phyloP scores from a whole-genome alignment of 345 rosid species.

The Corymbia maculata region DNA sequence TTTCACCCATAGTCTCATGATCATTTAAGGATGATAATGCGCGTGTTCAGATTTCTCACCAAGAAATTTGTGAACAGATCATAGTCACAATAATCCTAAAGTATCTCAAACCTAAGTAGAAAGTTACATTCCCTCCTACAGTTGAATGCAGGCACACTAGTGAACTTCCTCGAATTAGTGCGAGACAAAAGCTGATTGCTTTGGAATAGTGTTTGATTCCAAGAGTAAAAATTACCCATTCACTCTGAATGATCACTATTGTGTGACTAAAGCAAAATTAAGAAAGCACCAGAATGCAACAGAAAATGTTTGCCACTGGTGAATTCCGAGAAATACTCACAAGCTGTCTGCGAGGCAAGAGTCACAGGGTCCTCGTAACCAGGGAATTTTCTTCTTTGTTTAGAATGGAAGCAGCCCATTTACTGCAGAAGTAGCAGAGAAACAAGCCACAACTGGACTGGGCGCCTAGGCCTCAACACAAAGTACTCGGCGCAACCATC shows the following conservation, averaged over 20 bases:
- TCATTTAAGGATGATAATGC: background rate
- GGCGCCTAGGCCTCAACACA: background rate
- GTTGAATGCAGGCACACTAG: background rate
- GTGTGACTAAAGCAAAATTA: background rate
- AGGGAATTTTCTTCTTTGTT: conserved; percentile 48
- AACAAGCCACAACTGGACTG: background rate
- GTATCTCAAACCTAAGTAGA: background rate
- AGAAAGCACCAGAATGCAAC: background rate
- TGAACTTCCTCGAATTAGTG: background rate
- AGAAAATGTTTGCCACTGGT: background rate
- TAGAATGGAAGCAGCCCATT: conserved; percentile 98
- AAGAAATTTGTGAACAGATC: background rate
- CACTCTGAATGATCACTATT: background rate
- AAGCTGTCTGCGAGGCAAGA: conserved; percentile 92
- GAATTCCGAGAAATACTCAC: conserved; percentile 20
- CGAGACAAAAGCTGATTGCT: background rate
- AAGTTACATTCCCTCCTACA: background rate
- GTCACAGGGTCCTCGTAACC: conserved; percentile 83
- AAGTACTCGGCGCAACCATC: background rate
- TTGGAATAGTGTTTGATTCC: background rate
- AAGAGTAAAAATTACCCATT: background rate
- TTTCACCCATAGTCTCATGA: background rate
- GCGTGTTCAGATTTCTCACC: background rate
- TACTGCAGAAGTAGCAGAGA: conserved; percentile 7
- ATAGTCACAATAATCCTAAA: background rate